A percentile compares a stretch with the other conserved stretches of the same genome.
Conservation (phyloP, 2,329 filamentous ascomycete species). For the Stylonectria norvegica region DNA sequence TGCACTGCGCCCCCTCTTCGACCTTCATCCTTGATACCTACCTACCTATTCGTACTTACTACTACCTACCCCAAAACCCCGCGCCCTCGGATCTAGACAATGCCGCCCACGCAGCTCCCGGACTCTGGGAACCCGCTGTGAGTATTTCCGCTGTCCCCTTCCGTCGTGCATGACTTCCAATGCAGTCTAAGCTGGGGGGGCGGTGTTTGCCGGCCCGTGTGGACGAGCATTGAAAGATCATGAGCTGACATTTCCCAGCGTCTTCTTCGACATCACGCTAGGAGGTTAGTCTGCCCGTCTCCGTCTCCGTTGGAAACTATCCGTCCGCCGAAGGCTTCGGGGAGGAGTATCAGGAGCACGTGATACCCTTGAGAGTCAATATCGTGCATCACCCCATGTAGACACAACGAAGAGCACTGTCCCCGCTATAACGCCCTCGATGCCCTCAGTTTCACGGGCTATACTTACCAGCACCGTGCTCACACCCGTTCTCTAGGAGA, state of each 20-base stretch:
- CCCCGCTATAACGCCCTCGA: not conserved
- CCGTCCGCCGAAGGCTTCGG: not conserved
- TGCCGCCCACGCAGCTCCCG: constrained; percentile 46
- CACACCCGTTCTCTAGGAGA: constrained; percentile 56
- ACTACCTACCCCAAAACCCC: too few relatives aligned
- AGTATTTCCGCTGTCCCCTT: constrained; percentile 22
- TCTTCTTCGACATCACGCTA: constrained; percentile 76
- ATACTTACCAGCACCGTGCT: not conserved
- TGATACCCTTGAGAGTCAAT: not conserved
- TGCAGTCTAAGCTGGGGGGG: constrained; percentile 5
- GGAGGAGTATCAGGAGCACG: not conserved
- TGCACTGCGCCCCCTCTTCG: too few relatives aligned
- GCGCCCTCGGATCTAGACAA: constrained; percentile 20
- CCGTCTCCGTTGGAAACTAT: constrained; percentile 1
- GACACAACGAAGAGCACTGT: too few relatives aligned
- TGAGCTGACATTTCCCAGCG: constrained; percentile 37
- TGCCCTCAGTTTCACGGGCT: not conserved
- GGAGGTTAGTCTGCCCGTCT: constrained; percentile 53
- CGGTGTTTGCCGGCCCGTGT: constrained; percentile 4
- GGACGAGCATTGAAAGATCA: constrained; percentile 11
- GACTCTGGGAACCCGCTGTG: constrained; percentile 48
- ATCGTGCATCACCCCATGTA: too few relatives aligned
- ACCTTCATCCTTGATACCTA: too few relatives aligned
- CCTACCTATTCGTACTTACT: too few relatives aligned
- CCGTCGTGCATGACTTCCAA: not conserved